Base-by-base conservation (phyloP, 2,329 filamentous ascomycete genomes). In the Metarhizium guizhouense region DNA sequence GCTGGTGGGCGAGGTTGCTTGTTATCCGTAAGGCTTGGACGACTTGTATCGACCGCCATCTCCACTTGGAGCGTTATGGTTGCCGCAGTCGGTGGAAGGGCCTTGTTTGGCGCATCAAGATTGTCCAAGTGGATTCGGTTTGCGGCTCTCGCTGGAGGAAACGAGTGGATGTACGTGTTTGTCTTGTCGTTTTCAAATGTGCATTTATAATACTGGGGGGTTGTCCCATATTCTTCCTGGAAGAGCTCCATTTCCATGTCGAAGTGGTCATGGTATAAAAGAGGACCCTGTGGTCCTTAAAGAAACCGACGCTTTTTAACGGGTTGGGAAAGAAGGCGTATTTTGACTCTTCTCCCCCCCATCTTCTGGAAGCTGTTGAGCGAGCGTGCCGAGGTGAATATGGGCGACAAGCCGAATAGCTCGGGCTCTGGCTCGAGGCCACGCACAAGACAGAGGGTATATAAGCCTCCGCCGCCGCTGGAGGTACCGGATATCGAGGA, bases 401-500 rank as follows among this genome's bases (percentile, higher is more conserved):
- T 48, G 45, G 47, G 25, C 34, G 47, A 50, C 45, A 43, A 32
- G 34, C n/a, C 36, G 18, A 47, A 47, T 47, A 25, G 43, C n/a
- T 18, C 43, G 6, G 18, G n/a, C 18, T 45, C 36, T 5, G 47
- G 53, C 34, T 36, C 36, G 18, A 62, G 58, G 43, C 68, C 69
- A 13, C 64, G 68, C 13, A 70, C 69, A 25, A 64, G 76, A 47
- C 75, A 78, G 56, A 62, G 75, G 42, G 57, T 66, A 10, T 64
- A 70, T 58, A 78, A 76, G 60, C 57, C 71, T 18, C 69, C 72
- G 2, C 67, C 71, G 5, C n/a, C 63, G 3, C 64, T 80, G 6
- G 66, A 68, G 1, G 70, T 80, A 6, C 77, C 78, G 5, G 63
- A 77, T 51, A 76, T 79, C 18, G 73, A 77, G 5, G 69, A 80